These are phyloP conservation scores for Spiraea crenata DNA, from an alignment of 331 rosid genomes.

Conservation along the genomic window DNA sequence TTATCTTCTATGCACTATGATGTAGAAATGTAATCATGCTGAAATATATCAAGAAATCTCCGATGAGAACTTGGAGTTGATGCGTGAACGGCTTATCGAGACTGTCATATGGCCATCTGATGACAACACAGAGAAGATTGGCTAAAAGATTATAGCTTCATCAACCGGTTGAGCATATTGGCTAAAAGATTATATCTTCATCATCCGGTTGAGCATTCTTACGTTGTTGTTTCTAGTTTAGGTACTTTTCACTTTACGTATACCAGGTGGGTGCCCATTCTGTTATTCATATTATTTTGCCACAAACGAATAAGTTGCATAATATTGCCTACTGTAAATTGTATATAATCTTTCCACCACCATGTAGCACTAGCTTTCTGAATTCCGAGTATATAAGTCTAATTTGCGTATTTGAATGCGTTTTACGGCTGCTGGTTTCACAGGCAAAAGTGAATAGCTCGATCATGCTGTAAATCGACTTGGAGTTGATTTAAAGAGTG, in stretches of 20 bases:
- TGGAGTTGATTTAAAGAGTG: no score
- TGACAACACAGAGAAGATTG: slow-evolving; percentile 83
- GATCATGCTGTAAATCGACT: background rate
- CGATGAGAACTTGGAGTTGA: slow-evolving; percentile 78
- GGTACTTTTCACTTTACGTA: slow-evolving; percentile 21
- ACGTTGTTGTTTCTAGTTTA: slow-evolving; percentile 23
- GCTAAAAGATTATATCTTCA: slow-evolving; percentile 34
- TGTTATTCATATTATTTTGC: slow-evolving; percentile 29
- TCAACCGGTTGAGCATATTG: slow-evolving; percentile 34
- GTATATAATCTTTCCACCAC: slow-evolving; percentile 24
- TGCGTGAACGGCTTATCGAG: slow-evolving; percentile 89
- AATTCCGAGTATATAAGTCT: background rate
- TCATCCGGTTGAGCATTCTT: slow-evolving; percentile 8
- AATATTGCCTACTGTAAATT: slow-evolving; percentile 32
- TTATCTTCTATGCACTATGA: background rate
- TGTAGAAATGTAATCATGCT: slow-evolving; percentile 92
- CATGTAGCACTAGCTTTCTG: background rate
- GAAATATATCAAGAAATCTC: slow-evolving; percentile 83
- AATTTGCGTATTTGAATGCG: background rate
- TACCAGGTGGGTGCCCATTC: slow-evolving; percentile 11
- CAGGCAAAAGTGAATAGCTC: background rate
- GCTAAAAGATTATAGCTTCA: slow-evolving; percentile 34
- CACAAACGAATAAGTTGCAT: slow-evolving; percentile 4
- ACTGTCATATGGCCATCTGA: slow-evolving; percentile 99
- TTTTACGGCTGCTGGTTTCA: background rate